phyloP scores from a whole-genome alignment of 495 filamentous ascomycete species.

The Aspergillus leporis region DNA sequence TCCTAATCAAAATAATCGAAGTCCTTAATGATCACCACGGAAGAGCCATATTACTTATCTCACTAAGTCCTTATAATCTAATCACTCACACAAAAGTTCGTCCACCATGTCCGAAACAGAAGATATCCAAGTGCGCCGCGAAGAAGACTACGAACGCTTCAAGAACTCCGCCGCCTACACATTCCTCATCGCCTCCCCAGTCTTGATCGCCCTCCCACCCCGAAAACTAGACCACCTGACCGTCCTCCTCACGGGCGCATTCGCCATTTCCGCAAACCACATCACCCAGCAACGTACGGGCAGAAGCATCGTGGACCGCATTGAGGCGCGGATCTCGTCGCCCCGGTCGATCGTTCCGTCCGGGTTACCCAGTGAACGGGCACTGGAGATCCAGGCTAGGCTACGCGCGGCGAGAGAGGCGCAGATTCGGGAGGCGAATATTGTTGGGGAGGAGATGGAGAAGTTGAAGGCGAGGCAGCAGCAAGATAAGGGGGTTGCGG shows the following conservation, averaged over 20 bases:
- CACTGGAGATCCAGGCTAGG: constrained; percentile 50
- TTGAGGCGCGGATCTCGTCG: constrained; percentile 36
- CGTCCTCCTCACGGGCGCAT: constrained; percentile 59
- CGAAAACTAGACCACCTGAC: constrained; percentile 69
- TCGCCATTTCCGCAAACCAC: constrained; percentile 65
- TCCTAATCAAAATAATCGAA: too few species aligned
- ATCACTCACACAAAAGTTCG: too few species aligned
- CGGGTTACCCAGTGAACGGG: constrained; percentile 55
- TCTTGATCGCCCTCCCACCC: constrained; percentile 73
- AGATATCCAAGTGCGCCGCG: constrained; percentile 19
- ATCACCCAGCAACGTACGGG: constrained; percentile 57
- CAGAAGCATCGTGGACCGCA: constrained; percentile 46
- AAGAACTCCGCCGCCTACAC: constrained; percentile 60
- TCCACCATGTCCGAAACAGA: too few species aligned
- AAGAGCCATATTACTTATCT: too few species aligned
- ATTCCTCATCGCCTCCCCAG: constrained; percentile 66
- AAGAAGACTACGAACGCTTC: constrained; percentile 51
- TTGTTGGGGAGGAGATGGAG: constrained; percentile 36
- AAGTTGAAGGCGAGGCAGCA: constrained; percentile 38
- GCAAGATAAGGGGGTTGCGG: constrained; percentile 43
- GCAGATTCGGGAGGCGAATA: constrained; percentile 34
- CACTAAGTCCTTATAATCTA: too few species aligned
- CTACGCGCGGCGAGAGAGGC: constrained; percentile 40
- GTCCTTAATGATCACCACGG: too few species aligned
- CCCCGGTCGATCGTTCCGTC: neutral